Percentiles rank a stretch among this genome's conserved stretches.
Evolutionary conservation across 768 basidiomycete species (phyloP).

Genomic region (Dioszegia crocea): DNA sequence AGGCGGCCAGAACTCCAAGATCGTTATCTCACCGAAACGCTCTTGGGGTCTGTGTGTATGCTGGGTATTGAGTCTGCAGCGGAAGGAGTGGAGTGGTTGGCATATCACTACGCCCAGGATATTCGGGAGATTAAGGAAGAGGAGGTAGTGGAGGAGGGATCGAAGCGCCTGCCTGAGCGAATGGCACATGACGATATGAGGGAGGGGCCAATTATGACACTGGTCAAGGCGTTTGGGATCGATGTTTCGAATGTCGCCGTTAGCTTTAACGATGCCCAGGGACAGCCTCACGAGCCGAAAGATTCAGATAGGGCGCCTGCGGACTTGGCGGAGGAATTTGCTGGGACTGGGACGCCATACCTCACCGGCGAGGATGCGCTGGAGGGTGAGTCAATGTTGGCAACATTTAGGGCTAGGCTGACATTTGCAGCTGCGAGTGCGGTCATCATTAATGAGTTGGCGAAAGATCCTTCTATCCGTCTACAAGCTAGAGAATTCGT

Average conservation of each 20-base stretch:
- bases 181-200: constrained; percentile 20
- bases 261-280: constrained; percentile 58
- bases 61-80: constrained; percentile 77
- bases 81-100: constrained; percentile 86
- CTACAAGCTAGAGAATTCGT: constrained; percentile 71
- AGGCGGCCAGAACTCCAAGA: constrained; percentile 57
- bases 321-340: constrained; percentile 80
- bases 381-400: constrained; percentile 26
- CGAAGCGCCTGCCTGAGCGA: constrained; percentile 42
- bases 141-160: constrained; percentile 42
- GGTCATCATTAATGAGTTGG: constrained; percentile 83
- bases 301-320: constrained; percentile 77
- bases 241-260: constrained; percentile 75
- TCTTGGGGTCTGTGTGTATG: constrained; percentile 54
- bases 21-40: constrained; percentile 68
- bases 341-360: constrained; percentile 51
- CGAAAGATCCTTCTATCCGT: constrained; percentile 83
- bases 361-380: constrained; percentile 35
- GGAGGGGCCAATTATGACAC: constrained; percentile 39
- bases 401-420: not conserved
- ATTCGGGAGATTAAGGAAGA: constrained; percentile 60
- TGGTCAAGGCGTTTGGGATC: constrained; percentile 84
- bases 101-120: constrained; percentile 66
- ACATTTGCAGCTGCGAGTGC: constrained; percentile 51
- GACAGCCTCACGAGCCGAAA: constrained; percentile 19